phyloP scores from a whole-genome alignment of 768 basidiomycete species.

The Erythrobasidium yunnanense region DNA sequence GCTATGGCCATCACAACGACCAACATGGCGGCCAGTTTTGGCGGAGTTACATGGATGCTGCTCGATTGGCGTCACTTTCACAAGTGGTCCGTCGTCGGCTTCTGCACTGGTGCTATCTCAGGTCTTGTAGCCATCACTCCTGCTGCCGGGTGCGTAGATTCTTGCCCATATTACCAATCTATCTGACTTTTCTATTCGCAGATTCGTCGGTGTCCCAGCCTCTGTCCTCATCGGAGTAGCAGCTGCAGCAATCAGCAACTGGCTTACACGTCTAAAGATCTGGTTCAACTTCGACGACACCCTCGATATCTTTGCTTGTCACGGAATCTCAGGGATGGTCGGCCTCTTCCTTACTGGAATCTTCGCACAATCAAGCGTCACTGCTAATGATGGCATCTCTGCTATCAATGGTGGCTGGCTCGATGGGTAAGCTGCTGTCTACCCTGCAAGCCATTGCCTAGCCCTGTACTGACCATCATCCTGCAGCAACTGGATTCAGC shows the following conservation, averaged over 20 bases:
- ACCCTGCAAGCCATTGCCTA: constrained; percentile 28
- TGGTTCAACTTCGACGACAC: constrained; percentile 38
- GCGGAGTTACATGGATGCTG: constrained; percentile 82
- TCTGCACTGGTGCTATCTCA: constrained; percentile 13
- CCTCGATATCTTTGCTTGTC: constrained; percentile 75
- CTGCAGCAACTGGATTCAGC: constrained; percentile 50
- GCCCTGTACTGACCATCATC: background rate
- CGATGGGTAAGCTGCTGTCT: constrained; percentile 52
- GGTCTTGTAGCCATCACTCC: constrained; percentile 43
- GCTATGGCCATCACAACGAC: constrained; percentile 83
- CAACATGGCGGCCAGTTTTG: constrained; percentile 77
- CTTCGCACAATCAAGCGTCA: constrained; percentile 67
- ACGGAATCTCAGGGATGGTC: constrained; percentile 44
- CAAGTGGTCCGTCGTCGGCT: constrained; percentile 6
- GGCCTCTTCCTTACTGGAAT: constrained; percentile 61
- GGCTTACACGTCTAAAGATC: constrained; percentile 91
- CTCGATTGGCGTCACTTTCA: constrained; percentile 66
- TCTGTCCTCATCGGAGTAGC: constrained; percentile 74
- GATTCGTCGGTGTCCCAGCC: constrained; percentile 50
- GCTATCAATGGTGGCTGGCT: constrained; percentile 70
- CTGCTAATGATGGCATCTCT: constrained; percentile 64
- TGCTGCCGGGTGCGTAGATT: constrained; percentile 45
- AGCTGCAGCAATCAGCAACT: constrained; percentile 76
- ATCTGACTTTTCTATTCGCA: background rate
- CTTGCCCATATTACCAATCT: constrained; percentile 46